These are phyloP conservation scores for Vitis riparia DNA, from an alignment of 164 flowering plant genomes.

Conservation along the genomic window DNA sequence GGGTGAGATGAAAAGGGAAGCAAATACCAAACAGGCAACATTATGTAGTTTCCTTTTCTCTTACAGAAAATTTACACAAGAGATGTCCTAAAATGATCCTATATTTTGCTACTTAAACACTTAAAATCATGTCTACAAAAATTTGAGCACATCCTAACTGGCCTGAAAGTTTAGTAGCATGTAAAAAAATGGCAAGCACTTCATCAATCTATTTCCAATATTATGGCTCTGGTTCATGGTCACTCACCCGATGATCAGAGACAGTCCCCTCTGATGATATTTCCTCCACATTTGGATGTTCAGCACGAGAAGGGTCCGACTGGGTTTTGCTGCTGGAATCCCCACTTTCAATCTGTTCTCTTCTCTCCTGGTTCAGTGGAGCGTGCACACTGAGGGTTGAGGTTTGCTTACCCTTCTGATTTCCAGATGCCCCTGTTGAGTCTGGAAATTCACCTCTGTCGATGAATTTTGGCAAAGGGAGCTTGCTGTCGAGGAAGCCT, in stretches of 20 bases:
- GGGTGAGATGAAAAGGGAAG: too few relatives aligned
- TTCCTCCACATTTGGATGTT: conserved; percentile 35
- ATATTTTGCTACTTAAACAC: conserved; percentile 26
- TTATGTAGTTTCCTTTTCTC: conserved; percentile 32
- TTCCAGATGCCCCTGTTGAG: conserved; percentile 20
- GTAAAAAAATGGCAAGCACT: conserved; percentile 6
- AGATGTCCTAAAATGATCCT: conserved; percentile 30
- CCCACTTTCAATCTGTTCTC: conserved; percentile 33
- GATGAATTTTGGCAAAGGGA: conserved; percentile 26
- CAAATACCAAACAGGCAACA: conserved; percentile 15
- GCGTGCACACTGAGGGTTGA: conserved; percentile 14
- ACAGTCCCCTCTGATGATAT: conserved; percentile 65
- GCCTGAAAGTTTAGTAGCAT: conserved; percentile 14
- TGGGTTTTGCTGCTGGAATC: conserved; percentile 60
- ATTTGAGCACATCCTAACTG: conserved; percentile 25
- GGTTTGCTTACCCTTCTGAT: conserved; percentile 22
- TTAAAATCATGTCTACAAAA: conserved; percentile 52
- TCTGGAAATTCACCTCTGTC: conserved; percentile 21
- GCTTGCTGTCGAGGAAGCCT: conserved; percentile 23
- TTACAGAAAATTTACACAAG: conserved; percentile 45
- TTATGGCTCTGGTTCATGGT: conserved; percentile 26
- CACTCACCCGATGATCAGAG: conserved; percentile 48
- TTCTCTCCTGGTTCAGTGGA: conserved; percentile 16
- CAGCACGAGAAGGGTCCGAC: conserved; percentile 34
- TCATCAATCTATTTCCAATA: neutral